phyloP scores from a whole-genome alignment of 164 flowering plant genomes.

The Piper betle region DNA sequence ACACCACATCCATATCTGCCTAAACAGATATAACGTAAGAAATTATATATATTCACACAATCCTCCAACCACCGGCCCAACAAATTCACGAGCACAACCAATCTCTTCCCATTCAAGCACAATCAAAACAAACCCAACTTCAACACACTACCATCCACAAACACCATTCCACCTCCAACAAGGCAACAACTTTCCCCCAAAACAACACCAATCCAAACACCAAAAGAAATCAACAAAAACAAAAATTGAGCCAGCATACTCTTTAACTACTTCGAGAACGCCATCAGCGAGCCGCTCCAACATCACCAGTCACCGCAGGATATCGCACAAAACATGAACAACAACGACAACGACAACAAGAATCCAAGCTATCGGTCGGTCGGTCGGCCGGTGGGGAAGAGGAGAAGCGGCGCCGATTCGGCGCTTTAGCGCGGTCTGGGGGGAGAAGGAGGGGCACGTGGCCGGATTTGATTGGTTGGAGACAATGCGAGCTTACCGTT shows the following conservation, averaged over 20 bases:
- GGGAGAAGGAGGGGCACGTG: background rate
- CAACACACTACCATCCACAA: too few species aligned
- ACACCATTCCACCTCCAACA: too few species aligned
- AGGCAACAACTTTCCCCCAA: too few species aligned
- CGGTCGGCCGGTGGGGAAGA: background rate
- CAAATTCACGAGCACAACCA: background rate
- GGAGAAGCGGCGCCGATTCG: background rate
- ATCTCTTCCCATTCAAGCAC: too few species aligned
- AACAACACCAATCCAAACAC: background rate
- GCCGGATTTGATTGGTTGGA: background rate
- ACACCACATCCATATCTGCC: too few species aligned
- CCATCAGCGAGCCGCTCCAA: constrained; percentile 46
- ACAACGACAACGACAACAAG: background rate
- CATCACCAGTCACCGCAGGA: background rate
- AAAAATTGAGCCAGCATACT: constrained; percentile 27
- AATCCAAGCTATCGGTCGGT: background rate
- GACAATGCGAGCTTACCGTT: too few species aligned
- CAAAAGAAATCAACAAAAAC: background rate
- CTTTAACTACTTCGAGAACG: constrained; percentile 74
- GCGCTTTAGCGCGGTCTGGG: background rate
- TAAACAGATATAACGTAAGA: too few species aligned
- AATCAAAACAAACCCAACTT: too few species aligned
- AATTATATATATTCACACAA: too few species aligned
- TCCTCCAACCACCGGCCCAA: too few species aligned
- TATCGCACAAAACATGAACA: background rate